Evolutionary conservation across 2,329 filamentous ascomycete species (phyloP), one percentile per base, ranked within the genome.

Genomic region (Venturia effusa): DNA sequence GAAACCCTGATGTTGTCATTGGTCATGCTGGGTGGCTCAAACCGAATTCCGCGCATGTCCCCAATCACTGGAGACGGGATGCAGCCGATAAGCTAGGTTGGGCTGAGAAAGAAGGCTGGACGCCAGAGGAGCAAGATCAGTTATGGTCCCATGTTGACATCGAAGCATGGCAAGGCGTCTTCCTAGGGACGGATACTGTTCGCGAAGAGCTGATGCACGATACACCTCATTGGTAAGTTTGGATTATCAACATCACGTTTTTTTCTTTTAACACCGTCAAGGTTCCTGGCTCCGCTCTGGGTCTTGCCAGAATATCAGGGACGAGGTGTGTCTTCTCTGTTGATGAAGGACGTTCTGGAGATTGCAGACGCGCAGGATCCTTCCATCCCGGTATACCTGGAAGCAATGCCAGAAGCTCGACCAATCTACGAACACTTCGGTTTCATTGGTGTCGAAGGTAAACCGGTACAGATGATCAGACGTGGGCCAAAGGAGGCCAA

Each of bases 21-120:
- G 61, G 61, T 10, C 61, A 62, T 32, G 61, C 61, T n/a, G 61
- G 61, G 22, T 62, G 61, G 61, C 45, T 62, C 22, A 45, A n/a
- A 24, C 61, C 61, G 10, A 24, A 4, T 27, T 40, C 40, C 13
- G 24, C 13, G 13, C 34, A 48, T 34, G 24, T 54, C 15, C 32
- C 24, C 40, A 40, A 62, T 10, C 61, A 62, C 61, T 62, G 61
- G 61, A 32, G 40, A 39, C 19, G 13, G 3, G 61, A 54, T 39
- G 61, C 61, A 24, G 61, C 34, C 22, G 61, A 62, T 13, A 45
- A 62, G 34, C 61, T 62, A 19, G 61, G 41, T 7, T 62, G 61
- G 61, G 24, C 15, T 6, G 41, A 54, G 40, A 54, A 32, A 41
- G 32, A 48, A 39, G 61, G 40, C 27, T 62, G 61, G 61, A 62